phyloP scores from a whole-genome alignment of 208 protist species.

The Angomonas ambiguus region DNA sequence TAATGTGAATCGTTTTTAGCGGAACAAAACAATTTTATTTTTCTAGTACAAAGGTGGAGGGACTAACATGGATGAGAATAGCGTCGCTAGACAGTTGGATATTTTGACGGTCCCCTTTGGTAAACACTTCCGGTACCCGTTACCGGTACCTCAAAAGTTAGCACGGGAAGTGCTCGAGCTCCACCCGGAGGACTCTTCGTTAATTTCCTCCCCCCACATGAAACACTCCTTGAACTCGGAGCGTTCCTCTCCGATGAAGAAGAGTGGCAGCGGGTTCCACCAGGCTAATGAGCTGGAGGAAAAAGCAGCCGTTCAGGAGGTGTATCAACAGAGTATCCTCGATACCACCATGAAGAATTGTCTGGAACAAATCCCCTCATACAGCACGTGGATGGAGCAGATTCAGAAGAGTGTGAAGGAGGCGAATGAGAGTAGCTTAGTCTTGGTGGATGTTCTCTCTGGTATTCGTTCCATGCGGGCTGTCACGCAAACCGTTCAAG shows the following conservation, averaged over 20 bases:
- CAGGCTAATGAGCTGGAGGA: background rate
- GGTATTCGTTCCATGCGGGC: constrained; percentile 56
- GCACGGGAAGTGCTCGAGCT: background rate
- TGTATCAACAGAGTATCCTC: constrained; percentile 13
- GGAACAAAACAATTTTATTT: no score
- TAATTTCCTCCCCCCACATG: background rate
- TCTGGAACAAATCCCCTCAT: constrained; percentile 37
- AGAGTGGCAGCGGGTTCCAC: background rate
- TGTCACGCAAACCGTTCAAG: constrained; percentile 65
- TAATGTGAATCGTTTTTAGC: background rate
- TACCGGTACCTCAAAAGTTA: constrained; percentile 22
- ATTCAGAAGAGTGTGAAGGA: constrained; percentile 30
- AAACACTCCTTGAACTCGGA: background rate
- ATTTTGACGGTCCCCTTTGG: constrained; percentile 39
- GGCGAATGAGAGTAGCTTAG: constrained; percentile 42
- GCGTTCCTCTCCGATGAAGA: background rate
- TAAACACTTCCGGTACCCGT: constrained; percentile 41
- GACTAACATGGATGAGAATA: constrained; percentile 14
- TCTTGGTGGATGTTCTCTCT: constrained; percentile 34
- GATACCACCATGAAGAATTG: constrained; percentile 26
- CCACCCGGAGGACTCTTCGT: background rate
- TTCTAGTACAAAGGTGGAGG: no score
- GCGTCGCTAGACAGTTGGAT: constrained; percentile 39
- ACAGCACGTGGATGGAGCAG: constrained; percentile 39
- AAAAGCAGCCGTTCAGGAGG: constrained; percentile 4